Base-by-base conservation (phyloP, 108 stramenopile genomes). In the Fragilariopsis cylindrus region DNA sequence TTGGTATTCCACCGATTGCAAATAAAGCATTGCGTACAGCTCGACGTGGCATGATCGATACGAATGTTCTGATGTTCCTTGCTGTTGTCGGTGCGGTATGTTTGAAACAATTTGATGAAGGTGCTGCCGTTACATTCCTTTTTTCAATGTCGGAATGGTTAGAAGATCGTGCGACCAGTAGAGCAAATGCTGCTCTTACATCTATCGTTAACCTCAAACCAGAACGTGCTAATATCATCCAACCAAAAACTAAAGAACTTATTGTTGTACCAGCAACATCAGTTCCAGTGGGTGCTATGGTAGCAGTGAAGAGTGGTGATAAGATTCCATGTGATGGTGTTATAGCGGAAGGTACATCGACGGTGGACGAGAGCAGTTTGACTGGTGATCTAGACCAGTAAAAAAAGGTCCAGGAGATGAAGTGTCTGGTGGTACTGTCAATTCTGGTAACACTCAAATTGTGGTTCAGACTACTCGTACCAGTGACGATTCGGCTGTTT, bases 311-410 rank as follows among this genome's bases (percentile, higher is more conserved):
- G 57, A 84, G 94, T 5, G 96, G 98, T 15, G 93, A 95, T 53
- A 96, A 95, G 75, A 81, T 99, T 3, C 97, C 98, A 0, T 92
- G 91, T 57, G 98, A 99, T 76, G 97, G 97, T 21, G 72, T 85
- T 40, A 91, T 99, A 4, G 54, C 95, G 7, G 87, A 90, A 72
- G 91, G 91, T 9, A 50, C 46, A 42, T 87, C 89, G 8, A 72
- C 81, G 12, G 80, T 90, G 8, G 91, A 92, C 65, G 91, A 92
- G 62, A 85, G 86, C 7, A 50, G 48, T 7, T 39, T 68, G 67
- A 68, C 67, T 39, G 98, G 97, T 43, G 96, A 82, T 75, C 93
- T 2, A 42, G 74, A 47, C 95, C 95, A 16, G 84, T 96, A 1
- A 70, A 71, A 3, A 97, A 97, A 75, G 65, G 43, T 3, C 66